Evolutionary conservation across 176 grass and related monocot genomes (phyloP).

Genomic region (Eremochloa ophiuroides): DNA sequence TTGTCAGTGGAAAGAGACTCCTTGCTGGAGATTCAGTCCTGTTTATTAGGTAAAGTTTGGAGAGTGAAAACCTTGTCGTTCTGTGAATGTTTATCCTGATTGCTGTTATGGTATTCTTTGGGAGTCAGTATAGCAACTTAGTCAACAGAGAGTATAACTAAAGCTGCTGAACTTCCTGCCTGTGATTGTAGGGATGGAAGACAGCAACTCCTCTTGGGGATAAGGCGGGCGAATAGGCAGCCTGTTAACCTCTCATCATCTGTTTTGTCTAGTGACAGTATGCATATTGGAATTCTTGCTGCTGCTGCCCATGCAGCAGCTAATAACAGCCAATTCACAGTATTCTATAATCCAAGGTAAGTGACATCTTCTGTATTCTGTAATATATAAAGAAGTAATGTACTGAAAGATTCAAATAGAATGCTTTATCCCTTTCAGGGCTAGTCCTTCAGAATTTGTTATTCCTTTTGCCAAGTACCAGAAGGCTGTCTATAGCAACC

Average conservation of each 20-base stretch:
- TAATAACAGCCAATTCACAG: conserved; percentile 68
- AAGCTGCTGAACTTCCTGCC: conserved; percentile 10
- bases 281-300: conserved; percentile 88
- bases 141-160: neutral
- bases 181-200: conserved; percentile 52
- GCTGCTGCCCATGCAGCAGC: conserved; percentile 75
- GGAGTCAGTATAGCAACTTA: conserved; percentile 17
- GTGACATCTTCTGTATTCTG: conserved; percentile 10
- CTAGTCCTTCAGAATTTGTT: conserved; percentile 82
- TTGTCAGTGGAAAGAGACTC: conserved; percentile 79
- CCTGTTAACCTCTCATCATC: conserved; percentile 71
- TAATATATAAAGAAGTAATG: neutral
- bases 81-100: neutral
- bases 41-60: conserved; percentile 63
- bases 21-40: conserved; percentile 78
- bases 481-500: conserved; percentile 61
- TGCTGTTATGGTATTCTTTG: conserved; percentile 5
- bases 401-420: conserved; percentile 10
- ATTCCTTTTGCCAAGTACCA: conserved; percentile 85
- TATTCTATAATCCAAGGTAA: conserved; percentile 87
- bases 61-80: conserved; percentile 5
- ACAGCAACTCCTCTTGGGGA: conserved; percentile 67
- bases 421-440: conserved; percentile 31
- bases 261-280: conserved; percentile 76
- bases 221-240: conserved; percentile 70